Evolutionary conservation across 2,329 filamentous ascomycete genomes (phyloP).

Genomic region (Apiospora koreana): DNA sequence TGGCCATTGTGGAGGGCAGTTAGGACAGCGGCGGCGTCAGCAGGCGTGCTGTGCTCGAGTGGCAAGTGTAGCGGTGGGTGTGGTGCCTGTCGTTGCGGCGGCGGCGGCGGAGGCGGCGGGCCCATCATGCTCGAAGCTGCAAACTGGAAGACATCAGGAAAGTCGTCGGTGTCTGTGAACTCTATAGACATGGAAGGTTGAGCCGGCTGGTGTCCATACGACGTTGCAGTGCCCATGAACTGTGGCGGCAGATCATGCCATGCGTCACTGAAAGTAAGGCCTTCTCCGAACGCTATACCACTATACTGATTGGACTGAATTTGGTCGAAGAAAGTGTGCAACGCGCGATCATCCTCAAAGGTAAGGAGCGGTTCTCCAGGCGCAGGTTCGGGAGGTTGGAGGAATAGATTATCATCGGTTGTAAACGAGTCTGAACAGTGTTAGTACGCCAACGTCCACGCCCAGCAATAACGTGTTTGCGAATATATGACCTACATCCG

Average conservation of each 20-base stretch:
- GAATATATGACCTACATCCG: constrained; percentile 58
- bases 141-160: constrained; percentile 30
- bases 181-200: constrained; percentile 29
- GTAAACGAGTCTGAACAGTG: constrained; percentile 14
- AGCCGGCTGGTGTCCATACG: constrained; percentile 55
- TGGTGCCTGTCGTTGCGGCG: constrained; percentile 19
- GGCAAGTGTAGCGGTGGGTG: constrained; percentile 20
- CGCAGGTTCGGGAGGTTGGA: constrained; percentile 61
- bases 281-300: constrained; percentile 51
- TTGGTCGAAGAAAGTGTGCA: constrained; percentile 59
- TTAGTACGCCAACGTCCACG: constrained; percentile 13
- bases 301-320: constrained; percentile 53
- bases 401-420: constrained; percentile 33
- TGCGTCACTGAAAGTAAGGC: constrained; percentile 49
- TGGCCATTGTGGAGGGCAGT: constrained; percentile 31
- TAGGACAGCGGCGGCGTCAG: constrained; percentile 30
- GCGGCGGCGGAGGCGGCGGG: constrained; percentile 36
- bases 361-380: constrained; percentile 66
- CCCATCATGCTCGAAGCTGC: constrained; percentile 23
- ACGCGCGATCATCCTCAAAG: constrained; percentile 59
- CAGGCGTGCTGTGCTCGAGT: constrained; percentile 27
- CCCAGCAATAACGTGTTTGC: constrained; percentile 22
- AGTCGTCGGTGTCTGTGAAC: constrained; percentile 25
- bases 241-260: constrained; percentile 64
- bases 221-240: constrained; percentile 67